Evolutionary conservation across 2,329 filamentous ascomycete genomes (phyloP).

Genomic region (Alternaria arborescens): DNA sequence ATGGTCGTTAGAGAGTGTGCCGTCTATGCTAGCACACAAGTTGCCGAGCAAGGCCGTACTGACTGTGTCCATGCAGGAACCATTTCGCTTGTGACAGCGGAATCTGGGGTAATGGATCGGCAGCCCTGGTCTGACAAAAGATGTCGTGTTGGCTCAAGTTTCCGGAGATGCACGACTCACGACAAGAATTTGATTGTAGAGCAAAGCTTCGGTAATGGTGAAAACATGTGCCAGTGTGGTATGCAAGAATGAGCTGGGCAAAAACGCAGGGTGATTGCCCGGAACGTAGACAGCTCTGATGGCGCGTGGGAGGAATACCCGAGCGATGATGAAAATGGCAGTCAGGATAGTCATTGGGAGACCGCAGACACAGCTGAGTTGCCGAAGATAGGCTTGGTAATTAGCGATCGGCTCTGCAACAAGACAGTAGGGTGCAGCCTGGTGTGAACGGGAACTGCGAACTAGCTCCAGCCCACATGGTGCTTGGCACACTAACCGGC

Average conservation of each 20-base stretch:
- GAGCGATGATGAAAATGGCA: neutral
- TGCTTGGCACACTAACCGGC: constrained; percentile 21
- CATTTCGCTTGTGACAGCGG: constrained; percentile 8
- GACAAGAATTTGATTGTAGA: neutral
- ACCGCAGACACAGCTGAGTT: neutral
- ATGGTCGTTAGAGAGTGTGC: neutral
- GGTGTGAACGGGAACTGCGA: constrained; percentile 5
- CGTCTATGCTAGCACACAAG: neutral
- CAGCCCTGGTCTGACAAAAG: neutral
- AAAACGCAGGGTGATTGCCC: neutral
- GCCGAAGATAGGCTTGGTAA: neutral
- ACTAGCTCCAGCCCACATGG: constrained; percentile 8
- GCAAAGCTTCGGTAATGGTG: neutral
- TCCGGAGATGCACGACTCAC: neutral
- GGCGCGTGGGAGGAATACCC: neutral
- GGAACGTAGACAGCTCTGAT: neutral
- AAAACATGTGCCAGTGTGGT: neutral
- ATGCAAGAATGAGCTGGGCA: neutral
- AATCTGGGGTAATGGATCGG: constrained; percentile 6
- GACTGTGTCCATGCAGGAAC: constrained; percentile 8
- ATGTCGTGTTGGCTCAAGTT: neutral
- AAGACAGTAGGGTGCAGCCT: neutral
- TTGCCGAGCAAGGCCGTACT: neutral
- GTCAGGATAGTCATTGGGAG: neutral
- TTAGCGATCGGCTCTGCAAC: neutral